Percentiles rank a stretch among this genome's conserved stretches.
These are phyloP conservation scores for Candida namnaoensis DNA, from an alignment of 805 yeast species.

Conservation along the genomic window DNA sequence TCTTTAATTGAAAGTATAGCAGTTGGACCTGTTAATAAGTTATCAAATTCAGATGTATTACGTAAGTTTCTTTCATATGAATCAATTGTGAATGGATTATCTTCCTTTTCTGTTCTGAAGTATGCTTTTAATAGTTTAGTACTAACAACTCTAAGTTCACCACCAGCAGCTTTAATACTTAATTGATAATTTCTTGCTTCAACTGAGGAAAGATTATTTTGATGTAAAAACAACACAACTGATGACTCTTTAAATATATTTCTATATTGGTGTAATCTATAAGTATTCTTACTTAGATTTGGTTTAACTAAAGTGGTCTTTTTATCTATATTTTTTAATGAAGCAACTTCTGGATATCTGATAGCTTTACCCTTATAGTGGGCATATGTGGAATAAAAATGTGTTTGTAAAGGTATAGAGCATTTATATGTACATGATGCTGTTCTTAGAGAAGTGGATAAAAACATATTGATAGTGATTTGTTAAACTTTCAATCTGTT, in stretches of 20 bases:
- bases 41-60: slow-evolving; percentile 56
- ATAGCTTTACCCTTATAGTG: no score
- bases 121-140: slow-evolving; percentile 67
- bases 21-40: slow-evolving; percentile 77
- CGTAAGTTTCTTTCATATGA: slow-evolving; percentile 34
- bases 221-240: slow-evolving; percentile 73
- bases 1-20: slow-evolving; percentile 64
- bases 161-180: slow-evolving; percentile 60
- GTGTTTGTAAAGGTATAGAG: no score
- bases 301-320: slow-evolving; percentile 5
- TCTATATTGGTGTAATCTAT: slow-evolving; percentile 72
- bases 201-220: slow-evolving; percentile 63
- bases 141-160: slow-evolving; percentile 58
- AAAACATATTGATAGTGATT: no score
- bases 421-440: no score
- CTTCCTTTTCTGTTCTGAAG: slow-evolving; percentile 56
- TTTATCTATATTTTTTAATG: slow-evolving; percentile 5
- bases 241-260: slow-evolving; percentile 58
- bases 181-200: slow-evolving; percentile 61
- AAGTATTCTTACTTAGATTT: slow-evolving; percentile 71
- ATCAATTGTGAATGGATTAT: slow-evolving; percentile 64
- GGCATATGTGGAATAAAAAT: no score
- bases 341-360: no score
- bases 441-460: no score
- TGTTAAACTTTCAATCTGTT: no score